Conservation (phyloP, 371 early-diverging fungal species). For the Saksenaea vasiformis region DNA sequence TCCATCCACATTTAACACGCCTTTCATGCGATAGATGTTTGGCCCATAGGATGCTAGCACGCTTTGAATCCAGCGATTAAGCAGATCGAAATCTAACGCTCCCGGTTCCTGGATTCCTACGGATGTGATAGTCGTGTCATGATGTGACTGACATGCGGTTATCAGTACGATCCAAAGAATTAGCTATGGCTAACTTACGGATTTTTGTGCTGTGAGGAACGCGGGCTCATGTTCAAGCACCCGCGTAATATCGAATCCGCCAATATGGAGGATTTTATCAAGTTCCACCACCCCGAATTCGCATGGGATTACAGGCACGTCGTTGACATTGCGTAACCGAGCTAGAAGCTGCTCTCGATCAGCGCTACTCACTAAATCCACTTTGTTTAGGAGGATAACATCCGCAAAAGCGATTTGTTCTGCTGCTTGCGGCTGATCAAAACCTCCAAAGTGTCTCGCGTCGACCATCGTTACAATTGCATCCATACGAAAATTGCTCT, state of each 20-base stretch:
- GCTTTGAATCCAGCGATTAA: constrained; percentile 33
- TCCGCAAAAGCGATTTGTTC: constrained; percentile 44
- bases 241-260: constrained; percentile 32
- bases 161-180: not conserved
- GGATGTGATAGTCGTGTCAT: constrained; percentile 18
- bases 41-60: constrained; percentile 28
- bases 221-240: constrained; percentile 35
- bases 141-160: not conserved
- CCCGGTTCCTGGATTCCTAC: constrained; percentile 23
- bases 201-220: constrained; percentile 17
- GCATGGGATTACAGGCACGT: constrained; percentile 20
- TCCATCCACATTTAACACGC: constrained; percentile 32
- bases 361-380: constrained; percentile 26
- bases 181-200: not conserved
- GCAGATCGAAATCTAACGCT: constrained; percentile 22
- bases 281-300: constrained; percentile 23
- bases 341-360: constrained; percentile 11
- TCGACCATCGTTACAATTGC: constrained; percentile 44
- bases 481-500: constrained; percentile 25
- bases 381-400: constrained; percentile 35
- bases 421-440: constrained; percentile 15
- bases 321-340: constrained; percentile 20
- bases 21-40: constrained; percentile 39
- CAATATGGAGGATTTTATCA: constrained; percentile 25
- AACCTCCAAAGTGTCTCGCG: constrained; percentile 25